These are phyloP conservation scores for Fusarium sp. DNA, from an alignment of 2,329 filamentous ascomycete genomes.

Conservation along the genomic window DNA sequence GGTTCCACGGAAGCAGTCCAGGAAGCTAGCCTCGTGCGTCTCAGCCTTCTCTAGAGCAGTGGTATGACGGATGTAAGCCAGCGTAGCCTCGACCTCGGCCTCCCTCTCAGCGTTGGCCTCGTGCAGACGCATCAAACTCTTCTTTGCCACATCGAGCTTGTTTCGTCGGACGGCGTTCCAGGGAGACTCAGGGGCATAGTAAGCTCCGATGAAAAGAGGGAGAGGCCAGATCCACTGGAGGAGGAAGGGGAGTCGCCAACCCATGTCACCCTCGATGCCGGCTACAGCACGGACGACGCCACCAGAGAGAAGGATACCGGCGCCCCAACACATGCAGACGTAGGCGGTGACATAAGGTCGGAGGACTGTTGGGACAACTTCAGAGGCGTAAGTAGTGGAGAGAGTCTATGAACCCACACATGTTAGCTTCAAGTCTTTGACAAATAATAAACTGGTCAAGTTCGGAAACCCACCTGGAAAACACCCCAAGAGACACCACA, in stretches of 20 bases:
- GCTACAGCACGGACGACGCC: constrained; percentile 53
- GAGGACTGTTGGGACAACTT: constrained; percentile 50
- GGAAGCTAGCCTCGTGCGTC: constrained; percentile 50
- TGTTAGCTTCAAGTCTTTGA: background rate
- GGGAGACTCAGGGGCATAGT: constrained; percentile 45
- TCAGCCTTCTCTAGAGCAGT: constrained; percentile 51
- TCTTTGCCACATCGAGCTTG: constrained; percentile 42
- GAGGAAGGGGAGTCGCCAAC: constrained; percentile 52
- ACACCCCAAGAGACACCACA: constrained; percentile 54
- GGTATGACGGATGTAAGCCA: constrained; percentile 30
- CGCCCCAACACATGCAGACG: constrained; percentile 57
- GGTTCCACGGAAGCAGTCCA: constrained; percentile 58
- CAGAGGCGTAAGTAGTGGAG: constrained; percentile 57
- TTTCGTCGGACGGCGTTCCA: constrained; percentile 47
- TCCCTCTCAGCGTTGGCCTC: constrained; percentile 38
- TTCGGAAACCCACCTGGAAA: constrained; percentile 27
- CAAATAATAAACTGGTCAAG: background rate
- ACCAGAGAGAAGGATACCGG: constrained; percentile 56
- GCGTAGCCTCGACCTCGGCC: constrained; percentile 36
- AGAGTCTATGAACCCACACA: constrained; percentile 47
- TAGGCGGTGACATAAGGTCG: constrained; percentile 56
- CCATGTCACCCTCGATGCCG: constrained; percentile 48
- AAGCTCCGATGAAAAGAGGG: constrained; percentile 43
- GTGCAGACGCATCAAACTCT: constrained; percentile 41
- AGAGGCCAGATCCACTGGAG: constrained; percentile 51